A percentile compares a stretch with the other conserved stretches of the same genome.
phyloP scores from a whole-genome alignment of 108 stramenopile genomes.

The Cyclotella atomus region DNA sequence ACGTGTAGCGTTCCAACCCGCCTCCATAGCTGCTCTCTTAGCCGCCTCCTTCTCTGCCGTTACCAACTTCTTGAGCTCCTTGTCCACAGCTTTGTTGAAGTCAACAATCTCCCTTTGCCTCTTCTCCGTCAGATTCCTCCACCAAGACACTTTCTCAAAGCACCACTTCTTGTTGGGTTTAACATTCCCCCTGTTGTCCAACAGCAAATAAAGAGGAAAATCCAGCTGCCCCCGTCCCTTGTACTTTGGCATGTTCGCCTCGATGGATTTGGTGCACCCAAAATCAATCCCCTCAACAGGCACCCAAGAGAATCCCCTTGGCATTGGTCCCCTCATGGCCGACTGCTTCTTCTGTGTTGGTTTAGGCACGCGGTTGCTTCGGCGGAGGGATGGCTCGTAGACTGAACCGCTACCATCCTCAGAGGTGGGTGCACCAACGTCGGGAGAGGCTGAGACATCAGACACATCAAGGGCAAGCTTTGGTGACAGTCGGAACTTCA shows the following conservation, averaged over 20 bases:
- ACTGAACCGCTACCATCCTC: too few species aligned
- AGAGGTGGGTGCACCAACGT: too few species aligned
- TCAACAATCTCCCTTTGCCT: not conserved
- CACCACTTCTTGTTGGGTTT: not conserved
- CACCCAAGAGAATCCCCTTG: too few species aligned
- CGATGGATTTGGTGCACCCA: not conserved
- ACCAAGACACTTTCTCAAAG: not conserved
- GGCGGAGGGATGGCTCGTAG: too few species aligned
- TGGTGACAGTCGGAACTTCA: not conserved
- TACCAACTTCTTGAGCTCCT: not conserved
- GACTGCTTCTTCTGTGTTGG: too few species aligned
- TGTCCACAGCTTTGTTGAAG: not conserved
- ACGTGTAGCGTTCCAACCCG: not conserved
- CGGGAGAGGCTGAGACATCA: too few species aligned
- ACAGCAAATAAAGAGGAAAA: not conserved
- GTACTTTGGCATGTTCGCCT: not conserved
- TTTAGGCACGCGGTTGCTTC: too few species aligned
- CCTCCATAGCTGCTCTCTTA: not conserved
- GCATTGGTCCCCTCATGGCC: too few species aligned
- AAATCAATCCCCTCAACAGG: too few species aligned
- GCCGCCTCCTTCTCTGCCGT: not conserved
- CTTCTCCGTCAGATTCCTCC: not conserved
- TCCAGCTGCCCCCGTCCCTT: not conserved
- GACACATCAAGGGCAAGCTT: too few species aligned
- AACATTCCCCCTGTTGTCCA: not conserved